Evolutionary conservation across 1,284 basidiomycete genomes (phyloP).

Genomic region (Tilletiopsis washingtonensis): DNA sequence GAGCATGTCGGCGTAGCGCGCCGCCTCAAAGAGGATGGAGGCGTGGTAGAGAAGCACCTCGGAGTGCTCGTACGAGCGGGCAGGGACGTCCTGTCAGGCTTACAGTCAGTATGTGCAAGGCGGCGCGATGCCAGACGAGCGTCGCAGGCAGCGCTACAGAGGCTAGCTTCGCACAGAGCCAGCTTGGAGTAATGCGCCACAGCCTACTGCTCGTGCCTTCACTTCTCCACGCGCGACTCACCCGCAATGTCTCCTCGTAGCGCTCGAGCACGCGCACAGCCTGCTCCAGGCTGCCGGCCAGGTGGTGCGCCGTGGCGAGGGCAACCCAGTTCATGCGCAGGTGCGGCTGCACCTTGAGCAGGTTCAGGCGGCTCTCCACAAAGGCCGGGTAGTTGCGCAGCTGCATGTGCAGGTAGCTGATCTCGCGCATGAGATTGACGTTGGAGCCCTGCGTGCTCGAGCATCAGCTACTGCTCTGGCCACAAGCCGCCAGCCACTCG

Average conservation of each 20-base stretch:
- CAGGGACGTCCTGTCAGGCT: slow-evolving; percentile 30
- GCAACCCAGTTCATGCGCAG: slow-evolving; percentile 83
- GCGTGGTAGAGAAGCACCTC: slow-evolving; percentile 79
- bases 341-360: slow-evolving; percentile 73
- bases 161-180: too few relatives aligned
- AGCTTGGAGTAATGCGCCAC: background rate
- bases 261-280: slow-evolving; percentile 68
- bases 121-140: too few relatives aligned
- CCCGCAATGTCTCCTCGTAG: slow-evolving; percentile 51
- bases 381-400: slow-evolving; percentile 74
- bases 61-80: slow-evolving; percentile 59
- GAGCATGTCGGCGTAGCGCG: slow-evolving; percentile 51
- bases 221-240: slow-evolving; percentile 39
- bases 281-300: slow-evolving; percentile 67
- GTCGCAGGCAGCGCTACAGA: too few relatives aligned
- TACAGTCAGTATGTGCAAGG: background rate
- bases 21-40: slow-evolving; percentile 67
- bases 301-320: slow-evolving; percentile 77
- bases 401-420: slow-evolving; percentile 81
- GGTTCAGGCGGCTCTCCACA: slow-evolving; percentile 71
- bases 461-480: background rate
- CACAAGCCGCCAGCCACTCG: slow-evolving; percentile 49
- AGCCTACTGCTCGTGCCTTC: background rate
- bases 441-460: slow-evolving; percentile 68
- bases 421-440: slow-evolving; percentile 83